Evolutionary conservation across 1,284 basidiomycete genomes (phyloP).

Genomic region (Leccinum griseonigrum): DNA sequence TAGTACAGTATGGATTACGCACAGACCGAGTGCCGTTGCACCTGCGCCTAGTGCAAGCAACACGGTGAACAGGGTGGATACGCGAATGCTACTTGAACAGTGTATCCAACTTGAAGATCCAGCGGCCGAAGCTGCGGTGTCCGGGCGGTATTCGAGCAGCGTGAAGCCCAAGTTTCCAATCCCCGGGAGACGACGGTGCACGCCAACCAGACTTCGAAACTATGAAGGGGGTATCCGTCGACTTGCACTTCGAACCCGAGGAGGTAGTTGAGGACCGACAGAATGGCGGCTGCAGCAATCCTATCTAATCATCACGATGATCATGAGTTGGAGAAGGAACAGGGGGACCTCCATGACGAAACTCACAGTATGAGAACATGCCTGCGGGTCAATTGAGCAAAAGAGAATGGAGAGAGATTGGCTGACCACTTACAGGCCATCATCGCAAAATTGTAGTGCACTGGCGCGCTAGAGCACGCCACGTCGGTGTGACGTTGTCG

Average conservation of each 20-base stretch:
- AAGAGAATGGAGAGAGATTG: constrained; percentile 12
- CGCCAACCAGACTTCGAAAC: constrained; percentile 76
- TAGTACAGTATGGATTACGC: constrained; percentile 28
- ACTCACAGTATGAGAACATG: constrained; percentile 81
- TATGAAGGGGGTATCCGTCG: constrained; percentile 68
- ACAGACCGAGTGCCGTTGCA: constrained; percentile 56
- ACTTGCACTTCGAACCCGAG: constrained; percentile 62
- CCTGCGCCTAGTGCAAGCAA: constrained; percentile 49
- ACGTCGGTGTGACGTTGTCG: no score
- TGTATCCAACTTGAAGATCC: constrained; percentile 8
- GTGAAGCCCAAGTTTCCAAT: constrained; percentile 73
- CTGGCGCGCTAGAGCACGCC: constrained; percentile 52
- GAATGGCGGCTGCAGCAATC: constrained; percentile 63
- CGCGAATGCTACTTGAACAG: constrained; percentile 20
- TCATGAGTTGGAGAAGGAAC: neutral
- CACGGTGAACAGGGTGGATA: constrained; percentile 47
- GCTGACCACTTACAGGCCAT: constrained; percentile 61
- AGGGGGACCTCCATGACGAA: neutral
- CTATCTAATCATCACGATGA: constrained; percentile 47
- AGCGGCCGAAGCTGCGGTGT: constrained; percentile 39
- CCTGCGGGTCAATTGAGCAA: constrained; percentile 41
- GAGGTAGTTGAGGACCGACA: constrained; percentile 72
- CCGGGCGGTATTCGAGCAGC: constrained; percentile 74
- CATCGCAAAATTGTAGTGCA: constrained; percentile 83
- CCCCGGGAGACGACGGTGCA: constrained; percentile 74